Conservation (phyloP, 768 basidiomycete genomes). For the Trametes cinnabarina region DNA sequence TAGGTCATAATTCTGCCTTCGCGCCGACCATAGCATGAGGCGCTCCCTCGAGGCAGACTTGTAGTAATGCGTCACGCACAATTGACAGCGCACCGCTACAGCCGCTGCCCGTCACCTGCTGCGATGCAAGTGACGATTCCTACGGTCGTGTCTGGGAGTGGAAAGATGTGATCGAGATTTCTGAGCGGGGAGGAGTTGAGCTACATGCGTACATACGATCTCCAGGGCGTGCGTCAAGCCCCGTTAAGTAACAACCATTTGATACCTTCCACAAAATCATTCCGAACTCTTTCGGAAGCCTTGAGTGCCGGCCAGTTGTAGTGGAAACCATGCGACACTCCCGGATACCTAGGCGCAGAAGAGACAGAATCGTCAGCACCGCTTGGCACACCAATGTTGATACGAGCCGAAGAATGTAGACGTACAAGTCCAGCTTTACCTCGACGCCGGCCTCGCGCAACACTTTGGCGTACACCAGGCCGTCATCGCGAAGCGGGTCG, state of each 20-base stretch:
- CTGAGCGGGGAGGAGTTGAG: too few species aligned
- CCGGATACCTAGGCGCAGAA: slow-evolving; percentile 24
- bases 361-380: background rate
- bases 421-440: slow-evolving; percentile 25
- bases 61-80: too few species aligned
- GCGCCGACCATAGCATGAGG: too few species aligned
- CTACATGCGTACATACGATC: too few species aligned
- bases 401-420: background rate
- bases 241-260: slow-evolving; percentile 20
- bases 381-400: background rate
- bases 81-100: too few species aligned
- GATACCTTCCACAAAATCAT: slow-evolving; percentile 20
- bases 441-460: slow-evolving; percentile 24
- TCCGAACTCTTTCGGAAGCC: slow-evolving; percentile 11
- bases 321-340: slow-evolving; percentile 26
- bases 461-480: slow-evolving; percentile 25
- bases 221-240: too few species aligned
- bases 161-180: too few species aligned
- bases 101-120: too few species aligned
- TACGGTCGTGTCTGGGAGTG: too few species aligned
- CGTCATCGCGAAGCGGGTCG: slow-evolving; percentile 31
- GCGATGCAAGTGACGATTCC: too few species aligned
- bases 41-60: too few species aligned
- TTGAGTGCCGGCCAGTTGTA: slow-evolving; percentile 9
- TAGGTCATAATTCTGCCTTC: too few species aligned